Conservation (phyloP, 768 basidiomycete species). For the Amanita exitialis region DNA sequence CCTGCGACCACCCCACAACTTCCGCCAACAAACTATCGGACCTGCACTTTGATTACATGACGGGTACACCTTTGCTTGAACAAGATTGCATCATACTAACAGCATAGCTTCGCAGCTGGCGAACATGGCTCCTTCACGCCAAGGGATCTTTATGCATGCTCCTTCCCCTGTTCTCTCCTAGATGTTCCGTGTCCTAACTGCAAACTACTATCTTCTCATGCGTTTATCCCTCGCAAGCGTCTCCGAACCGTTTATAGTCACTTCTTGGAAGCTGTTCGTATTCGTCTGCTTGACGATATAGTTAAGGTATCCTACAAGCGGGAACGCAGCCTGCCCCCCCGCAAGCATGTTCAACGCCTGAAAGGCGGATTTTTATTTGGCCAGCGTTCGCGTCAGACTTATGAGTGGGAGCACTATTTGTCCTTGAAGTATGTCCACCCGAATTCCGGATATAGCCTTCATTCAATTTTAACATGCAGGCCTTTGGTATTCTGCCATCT, state of each 20-base stretch:
- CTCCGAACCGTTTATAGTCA: conserved; percentile 33
- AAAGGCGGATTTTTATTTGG: conserved; percentile 57
- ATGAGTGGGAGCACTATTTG: conserved; percentile 51
- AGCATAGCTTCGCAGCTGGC: conserved; percentile 21
- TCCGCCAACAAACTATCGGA: conserved; percentile 22
- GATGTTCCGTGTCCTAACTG: conserved; percentile 29
- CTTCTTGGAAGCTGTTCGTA: conserved; percentile 60
- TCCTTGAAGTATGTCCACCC: conserved; percentile 29
- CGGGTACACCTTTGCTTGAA: conserved; percentile 29
- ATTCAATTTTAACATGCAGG: conserved; percentile 19
- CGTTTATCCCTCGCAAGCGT: conserved; percentile 30
- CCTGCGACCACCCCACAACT: conserved; percentile 19
- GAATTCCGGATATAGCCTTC: background rate
- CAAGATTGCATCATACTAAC: background rate
- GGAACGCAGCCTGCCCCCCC: conserved; percentile 12
- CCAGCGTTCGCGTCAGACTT: conserved; percentile 49
- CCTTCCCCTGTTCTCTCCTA: conserved; percentile 30
- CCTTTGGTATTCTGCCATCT: conserved; percentile 54
- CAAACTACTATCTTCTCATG: conserved; percentile 10
- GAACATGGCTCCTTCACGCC: conserved; percentile 36
- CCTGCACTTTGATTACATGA: conserved; percentile 39
- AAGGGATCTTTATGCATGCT: conserved; percentile 43
- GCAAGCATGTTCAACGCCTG: conserved; percentile 34
- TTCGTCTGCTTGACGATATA: conserved; percentile 42
- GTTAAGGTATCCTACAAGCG: conserved; percentile 27